A percentile compares a stretch with the other conserved stretches of the same genome.
Conservation (phyloP, 1,284 basidiomycete genomes). For the Trametes pubescens region DNA sequence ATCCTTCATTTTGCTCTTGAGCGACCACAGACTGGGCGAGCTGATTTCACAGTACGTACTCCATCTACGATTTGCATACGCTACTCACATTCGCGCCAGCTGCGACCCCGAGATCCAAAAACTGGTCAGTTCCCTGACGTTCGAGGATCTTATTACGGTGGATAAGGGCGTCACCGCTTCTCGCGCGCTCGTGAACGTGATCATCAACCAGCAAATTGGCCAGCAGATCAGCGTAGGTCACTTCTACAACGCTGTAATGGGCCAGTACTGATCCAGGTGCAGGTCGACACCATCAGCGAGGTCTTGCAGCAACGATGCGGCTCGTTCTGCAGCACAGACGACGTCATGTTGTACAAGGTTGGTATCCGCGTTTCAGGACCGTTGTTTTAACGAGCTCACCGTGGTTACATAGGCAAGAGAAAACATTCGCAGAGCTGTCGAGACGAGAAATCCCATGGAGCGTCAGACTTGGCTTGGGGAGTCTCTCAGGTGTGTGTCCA, state of each 20-base stretch:
- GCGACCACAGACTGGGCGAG: slow-evolving; percentile 91
- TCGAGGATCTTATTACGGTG: slow-evolving; percentile 85
- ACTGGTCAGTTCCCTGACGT: slow-evolving; percentile 75
- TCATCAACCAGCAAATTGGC: slow-evolving; percentile 98
- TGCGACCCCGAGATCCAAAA: slow-evolving; percentile 77
- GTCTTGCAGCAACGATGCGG: slow-evolving; percentile 94
- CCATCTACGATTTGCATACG: not conserved
- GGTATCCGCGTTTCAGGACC: slow-evolving; percentile 46
- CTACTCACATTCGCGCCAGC: slow-evolving; percentile 46
- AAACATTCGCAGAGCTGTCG: slow-evolving; percentile 89
- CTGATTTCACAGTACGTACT: slow-evolving; percentile 77
- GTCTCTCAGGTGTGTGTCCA: slow-evolving; percentile 74
- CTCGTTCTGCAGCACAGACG: slow-evolving; percentile 97
- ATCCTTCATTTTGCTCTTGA: slow-evolving; percentile 91
- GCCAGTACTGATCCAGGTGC: not conserved
- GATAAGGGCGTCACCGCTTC: slow-evolving; percentile 86
- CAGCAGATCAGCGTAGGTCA: slow-evolving; percentile 89
- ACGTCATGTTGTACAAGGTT: slow-evolving; percentile 97
- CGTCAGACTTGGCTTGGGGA: slow-evolving; percentile 81
- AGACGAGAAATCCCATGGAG: slow-evolving; percentile 78
- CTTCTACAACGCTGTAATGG: not conserved
- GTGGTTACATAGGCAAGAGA: slow-evolving; percentile 81
- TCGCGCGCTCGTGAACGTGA: slow-evolving; percentile 89
- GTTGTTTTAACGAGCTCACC: not conserved
- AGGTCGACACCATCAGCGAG: slow-evolving; percentile 97